Conservation (phyloP, 345 rosid genomes). For the Xanthoceras sorbifolium region DNA sequence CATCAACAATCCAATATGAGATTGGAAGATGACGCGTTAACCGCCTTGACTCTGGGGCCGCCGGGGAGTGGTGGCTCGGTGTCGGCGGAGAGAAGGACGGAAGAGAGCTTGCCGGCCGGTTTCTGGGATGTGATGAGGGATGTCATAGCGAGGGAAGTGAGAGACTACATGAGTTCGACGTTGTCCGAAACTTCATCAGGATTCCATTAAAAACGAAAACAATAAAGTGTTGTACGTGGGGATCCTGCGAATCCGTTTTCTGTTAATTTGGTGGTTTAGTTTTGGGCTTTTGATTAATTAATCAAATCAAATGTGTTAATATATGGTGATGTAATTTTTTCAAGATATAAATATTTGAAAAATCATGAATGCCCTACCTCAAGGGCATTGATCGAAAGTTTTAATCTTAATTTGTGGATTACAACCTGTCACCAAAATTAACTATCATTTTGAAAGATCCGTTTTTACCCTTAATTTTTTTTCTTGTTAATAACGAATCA, state of each 20-base stretch:
- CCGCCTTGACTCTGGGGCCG: constrained; percentile 70
- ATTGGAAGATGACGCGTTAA: constrained; percentile 54
- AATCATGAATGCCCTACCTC: constrained; percentile 8
- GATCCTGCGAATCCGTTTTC: not conserved
- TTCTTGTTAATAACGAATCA: not conserved
- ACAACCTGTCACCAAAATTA: constrained; percentile 19
- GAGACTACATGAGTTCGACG: constrained; percentile 52
- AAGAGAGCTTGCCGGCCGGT: constrained; percentile 44
- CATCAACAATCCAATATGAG: not conserved
- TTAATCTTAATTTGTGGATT: constrained; percentile 1
- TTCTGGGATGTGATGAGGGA: constrained; percentile 70
- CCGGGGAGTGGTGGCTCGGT: constrained; percentile 43
- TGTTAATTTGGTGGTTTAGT: not conserved
- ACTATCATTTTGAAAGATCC: not conserved
- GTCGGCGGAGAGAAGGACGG: constrained; percentile 19
- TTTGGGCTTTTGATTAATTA: not conserved
- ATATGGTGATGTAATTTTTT: not conserved
- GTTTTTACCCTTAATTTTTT: not conserved
- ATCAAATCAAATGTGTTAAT: not conserved
- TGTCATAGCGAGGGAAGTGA: constrained; percentile 72
- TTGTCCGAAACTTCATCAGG: constrained; percentile 35
- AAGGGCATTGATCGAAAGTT: not conserved
- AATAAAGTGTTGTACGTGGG: not conserved
- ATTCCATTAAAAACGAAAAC: constrained; percentile 26
- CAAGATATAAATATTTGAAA: not conserved